These are phyloP conservation scores for Durotheca rogersii DNA, from an alignment of 495 filamentous ascomycete species.

Conservation along the genomic window DNA sequence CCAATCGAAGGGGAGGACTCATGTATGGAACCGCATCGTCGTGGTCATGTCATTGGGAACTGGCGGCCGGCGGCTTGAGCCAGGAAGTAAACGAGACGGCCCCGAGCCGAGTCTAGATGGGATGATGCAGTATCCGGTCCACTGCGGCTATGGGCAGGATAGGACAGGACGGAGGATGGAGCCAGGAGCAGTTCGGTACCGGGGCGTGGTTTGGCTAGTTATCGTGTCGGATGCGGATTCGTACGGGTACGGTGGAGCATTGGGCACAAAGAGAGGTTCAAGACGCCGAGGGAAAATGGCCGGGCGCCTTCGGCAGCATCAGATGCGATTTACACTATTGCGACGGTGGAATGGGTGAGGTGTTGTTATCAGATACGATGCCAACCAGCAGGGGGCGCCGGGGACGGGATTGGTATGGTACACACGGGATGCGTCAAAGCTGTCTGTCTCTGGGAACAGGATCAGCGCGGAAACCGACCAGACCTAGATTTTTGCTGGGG, in stretches of 20 bases:
- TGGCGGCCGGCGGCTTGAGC: slow-evolving; percentile 2
- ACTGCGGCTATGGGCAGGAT: slow-evolving; percentile 11
- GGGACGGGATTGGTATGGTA: slow-evolving; percentile 18
- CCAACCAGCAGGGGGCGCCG: no score
- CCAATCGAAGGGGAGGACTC: slow-evolving; percentile 35
- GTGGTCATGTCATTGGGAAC: slow-evolving; percentile 14
- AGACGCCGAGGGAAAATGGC: no score
- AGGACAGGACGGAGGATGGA: slow-evolving; percentile 5
- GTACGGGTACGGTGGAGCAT: neutral
- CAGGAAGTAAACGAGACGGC: slow-evolving; percentile 1
- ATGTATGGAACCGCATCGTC: slow-evolving; percentile 29
- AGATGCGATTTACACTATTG: slow-evolving; percentile 16
- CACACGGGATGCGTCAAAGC: slow-evolving; percentile 21
- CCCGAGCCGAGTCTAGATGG: neutral
- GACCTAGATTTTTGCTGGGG: no score
- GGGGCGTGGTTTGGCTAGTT: slow-evolving; percentile 5
- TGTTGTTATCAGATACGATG: slow-evolving; percentile 14
- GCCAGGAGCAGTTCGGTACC: slow-evolving; percentile 1
- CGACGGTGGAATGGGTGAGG: slow-evolving; percentile 13
- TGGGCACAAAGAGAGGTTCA: neutral
- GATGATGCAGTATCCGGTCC: no score
- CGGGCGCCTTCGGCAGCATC: no score
- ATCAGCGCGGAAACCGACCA: no score
- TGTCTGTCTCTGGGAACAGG: slow-evolving; percentile 10
- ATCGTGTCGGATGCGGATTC: neutral